These are phyloP conservation scores for Debaryomyces sp. DNA, from an alignment of 1,139 yeast species.

Conservation along the genomic window DNA sequence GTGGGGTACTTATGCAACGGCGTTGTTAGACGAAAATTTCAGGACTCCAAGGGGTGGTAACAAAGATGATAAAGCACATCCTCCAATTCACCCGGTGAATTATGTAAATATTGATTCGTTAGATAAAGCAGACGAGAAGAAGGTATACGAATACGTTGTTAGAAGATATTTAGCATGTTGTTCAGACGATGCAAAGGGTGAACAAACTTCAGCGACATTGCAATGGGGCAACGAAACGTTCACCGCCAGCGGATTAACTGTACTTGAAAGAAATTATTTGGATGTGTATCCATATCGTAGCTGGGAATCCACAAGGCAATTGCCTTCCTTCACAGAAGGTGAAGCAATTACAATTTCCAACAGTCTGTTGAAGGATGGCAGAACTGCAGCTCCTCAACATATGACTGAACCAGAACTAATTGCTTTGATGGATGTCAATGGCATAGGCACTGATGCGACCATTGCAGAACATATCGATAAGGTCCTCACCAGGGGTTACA, in stretches of 20 bases:
- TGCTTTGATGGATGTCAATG: slow-evolving; percentile 93
- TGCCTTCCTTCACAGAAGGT: slow-evolving; percentile 67
- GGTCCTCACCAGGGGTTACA: slow-evolving; percentile 67
- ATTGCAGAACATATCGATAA: slow-evolving; percentile 97
- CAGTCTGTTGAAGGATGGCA: slow-evolving; percentile 69
- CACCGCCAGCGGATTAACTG: slow-evolving; percentile 70
- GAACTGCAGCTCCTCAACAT: slow-evolving; percentile 76
- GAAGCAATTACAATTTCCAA: slow-evolving; percentile 56
- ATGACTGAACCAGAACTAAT: slow-evolving; percentile 93
- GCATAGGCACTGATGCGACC: slow-evolving; percentile 98
- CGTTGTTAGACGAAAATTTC: slow-evolving; percentile 39
- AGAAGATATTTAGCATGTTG: slow-evolving; percentile 91
- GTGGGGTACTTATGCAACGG: slow-evolving; percentile 54
- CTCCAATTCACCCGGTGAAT: slow-evolving; percentile 93
- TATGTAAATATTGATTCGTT: slow-evolving; percentile 38
- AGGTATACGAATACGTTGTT: slow-evolving; percentile 84
- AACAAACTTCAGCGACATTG: slow-evolving; percentile 60
- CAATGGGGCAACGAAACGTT: slow-evolving; percentile 82
- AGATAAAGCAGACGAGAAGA: slow-evolving; percentile 54
- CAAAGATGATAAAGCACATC: slow-evolving; percentile 95
- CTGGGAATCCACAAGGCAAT: slow-evolving; percentile 69
- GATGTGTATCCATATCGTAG: slow-evolving; percentile 78
- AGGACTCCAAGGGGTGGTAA: slow-evolving; percentile 74
- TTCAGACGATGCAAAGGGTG: slow-evolving; percentile 87
- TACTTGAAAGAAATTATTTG: slow-evolving; percentile 71